phyloP scores from a whole-genome alignment of 495 filamentous ascomycete species.

The Podospora appendiculata region DNA sequence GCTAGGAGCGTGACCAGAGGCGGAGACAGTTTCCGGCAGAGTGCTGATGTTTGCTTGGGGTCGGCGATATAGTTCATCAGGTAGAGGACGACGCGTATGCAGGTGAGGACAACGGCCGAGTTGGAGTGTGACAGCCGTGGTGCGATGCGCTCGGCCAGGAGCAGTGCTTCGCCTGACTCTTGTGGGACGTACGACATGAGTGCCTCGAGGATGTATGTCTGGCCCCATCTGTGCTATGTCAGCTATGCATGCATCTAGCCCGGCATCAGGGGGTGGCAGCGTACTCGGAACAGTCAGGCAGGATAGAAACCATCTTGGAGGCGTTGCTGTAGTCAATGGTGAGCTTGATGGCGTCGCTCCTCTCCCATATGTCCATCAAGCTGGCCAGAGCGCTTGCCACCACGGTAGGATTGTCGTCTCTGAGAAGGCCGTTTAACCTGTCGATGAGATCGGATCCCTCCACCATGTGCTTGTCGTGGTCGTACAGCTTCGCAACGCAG shows the following conservation, averaged over 20 bases:
- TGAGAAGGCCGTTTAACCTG: slow-evolving; percentile 77
- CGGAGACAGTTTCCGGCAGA: slow-evolving; percentile 91
- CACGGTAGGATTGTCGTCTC: slow-evolving; percentile 95
- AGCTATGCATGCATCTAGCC: slow-evolving; percentile 12
- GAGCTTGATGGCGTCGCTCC: slow-evolving; percentile 93
- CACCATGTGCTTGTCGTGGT: slow-evolving; percentile 86
- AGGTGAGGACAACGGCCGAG: slow-evolving; percentile 91
- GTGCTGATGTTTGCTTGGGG: slow-evolving; percentile 77
- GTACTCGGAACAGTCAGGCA: slow-evolving; percentile 95
- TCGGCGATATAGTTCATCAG: slow-evolving; percentile 98
- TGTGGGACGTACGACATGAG: slow-evolving; percentile 98
- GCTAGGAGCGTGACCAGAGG: slow-evolving; percentile 92
- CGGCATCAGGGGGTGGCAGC: no score
- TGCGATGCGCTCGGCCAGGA: slow-evolving; percentile 88
- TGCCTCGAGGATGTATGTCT: slow-evolving; percentile 97
- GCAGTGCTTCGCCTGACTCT: slow-evolving; percentile 74
- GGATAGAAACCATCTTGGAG: slow-evolving; percentile 93
- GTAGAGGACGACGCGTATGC: slow-evolving; percentile 91
- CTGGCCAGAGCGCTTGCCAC: slow-evolving; percentile 88
- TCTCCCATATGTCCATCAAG: slow-evolving; percentile 97
- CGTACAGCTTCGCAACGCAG: slow-evolving; percentile 95
- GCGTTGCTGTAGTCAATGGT: slow-evolving; percentile 97
- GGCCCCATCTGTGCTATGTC: slow-evolving; percentile 70
- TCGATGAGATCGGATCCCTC: slow-evolving; percentile 91
- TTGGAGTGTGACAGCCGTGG: slow-evolving; percentile 94